Evolutionary conservation across 2,329 filamentous ascomycete species (phyloP).

Genomic region (Fusarium foetens): DNA sequence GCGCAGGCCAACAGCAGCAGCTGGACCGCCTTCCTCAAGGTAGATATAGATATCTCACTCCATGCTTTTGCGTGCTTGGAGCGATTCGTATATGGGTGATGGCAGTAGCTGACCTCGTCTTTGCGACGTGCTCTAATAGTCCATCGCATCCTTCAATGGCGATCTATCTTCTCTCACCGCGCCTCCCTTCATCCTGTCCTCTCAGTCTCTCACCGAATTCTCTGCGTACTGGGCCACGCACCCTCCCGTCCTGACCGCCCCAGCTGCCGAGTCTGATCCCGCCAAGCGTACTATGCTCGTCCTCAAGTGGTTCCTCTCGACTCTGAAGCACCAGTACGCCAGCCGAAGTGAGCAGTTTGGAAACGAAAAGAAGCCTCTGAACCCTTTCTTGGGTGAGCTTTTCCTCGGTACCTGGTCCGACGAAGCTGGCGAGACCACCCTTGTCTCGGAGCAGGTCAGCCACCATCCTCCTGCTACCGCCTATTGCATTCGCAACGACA

Average conservation of each 20-base stretch:
- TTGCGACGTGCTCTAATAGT: conserved; percentile 55
- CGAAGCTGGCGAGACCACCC: conserved; percentile 79
- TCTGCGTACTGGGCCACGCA: conserved; percentile 86
- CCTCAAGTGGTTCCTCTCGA: conserved; percentile 96
- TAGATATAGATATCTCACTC: conserved; percentile 48
- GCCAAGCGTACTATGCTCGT: conserved; percentile 86
- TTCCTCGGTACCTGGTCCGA: conserved; percentile 94
- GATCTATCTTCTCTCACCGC: conserved; percentile 84
- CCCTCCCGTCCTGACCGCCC: conserved; percentile 81
- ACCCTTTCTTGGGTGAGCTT: conserved; percentile 94
- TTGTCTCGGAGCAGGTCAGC: conserved; percentile 93
- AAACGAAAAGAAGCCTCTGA: conserved; percentile 97
- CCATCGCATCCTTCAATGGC: conserved; percentile 83
- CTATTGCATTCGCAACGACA: conserved; percentile 89
- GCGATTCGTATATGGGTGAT: conserved; percentile 6
- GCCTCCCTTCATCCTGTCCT: conserved; percentile 83
- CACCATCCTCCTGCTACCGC: conserved; percentile 96
- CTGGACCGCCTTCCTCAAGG: conserved; percentile 65
- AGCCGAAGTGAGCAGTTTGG: conserved; percentile 80
- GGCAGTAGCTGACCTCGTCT: conserved; percentile 23
- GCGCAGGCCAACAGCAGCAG: conserved; percentile 56
- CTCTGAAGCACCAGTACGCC: conserved; percentile 86
- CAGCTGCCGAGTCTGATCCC: conserved; percentile 80
- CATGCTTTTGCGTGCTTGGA: neutral
- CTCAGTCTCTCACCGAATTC: conserved; percentile 82